Conservation (phyloP, 2,329 filamentous ascomycete genomes). For the Aspergillus sp. region DNA sequence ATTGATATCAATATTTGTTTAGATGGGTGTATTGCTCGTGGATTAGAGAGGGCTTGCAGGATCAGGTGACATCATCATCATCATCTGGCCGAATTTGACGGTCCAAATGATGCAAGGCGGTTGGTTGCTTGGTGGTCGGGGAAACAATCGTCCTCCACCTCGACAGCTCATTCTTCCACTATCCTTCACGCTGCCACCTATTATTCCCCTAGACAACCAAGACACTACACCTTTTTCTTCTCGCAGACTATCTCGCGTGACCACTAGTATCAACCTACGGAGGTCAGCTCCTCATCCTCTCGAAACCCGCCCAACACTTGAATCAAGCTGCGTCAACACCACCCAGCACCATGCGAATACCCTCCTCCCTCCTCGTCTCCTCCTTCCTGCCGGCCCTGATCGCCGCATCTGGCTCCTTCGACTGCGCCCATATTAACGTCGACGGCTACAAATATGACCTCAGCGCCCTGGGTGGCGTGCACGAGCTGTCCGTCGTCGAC, state of each 20-base stretch:
- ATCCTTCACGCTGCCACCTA: background rate
- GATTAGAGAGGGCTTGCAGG: background rate
- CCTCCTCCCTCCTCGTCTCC: conserved; percentile 26
- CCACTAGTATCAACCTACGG: too few species aligned
- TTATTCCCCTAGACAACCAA: background rate
- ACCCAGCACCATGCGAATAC: conserved; percentile 33
- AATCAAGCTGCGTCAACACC: conserved; percentile 1
- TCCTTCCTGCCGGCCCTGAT: conserved; percentile 26
- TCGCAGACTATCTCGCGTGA: background rate
- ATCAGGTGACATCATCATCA: conserved; percentile 30
- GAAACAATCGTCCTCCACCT: background rate
- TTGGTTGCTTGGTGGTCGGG: background rate
- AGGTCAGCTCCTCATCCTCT: too few species aligned
- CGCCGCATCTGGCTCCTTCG: conserved; percentile 30
- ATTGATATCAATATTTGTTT: too few species aligned
- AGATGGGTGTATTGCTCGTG: background rate
- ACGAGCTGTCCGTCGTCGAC: conserved; percentile 33
- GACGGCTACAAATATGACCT: conserved; percentile 41
- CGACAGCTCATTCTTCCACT: background rate
- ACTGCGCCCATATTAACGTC: conserved; percentile 37
- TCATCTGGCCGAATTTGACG: background rate
- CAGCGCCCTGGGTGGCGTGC: conserved; percentile 37
- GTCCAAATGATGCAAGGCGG: background rate
- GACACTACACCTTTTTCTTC: background rate
- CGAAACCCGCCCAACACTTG: too few species aligned